Evolutionary conservation across 75 land plant species (phyloP), one percentile per base, ranked within the genome.

Genomic region (Pinus taeda): DNA sequence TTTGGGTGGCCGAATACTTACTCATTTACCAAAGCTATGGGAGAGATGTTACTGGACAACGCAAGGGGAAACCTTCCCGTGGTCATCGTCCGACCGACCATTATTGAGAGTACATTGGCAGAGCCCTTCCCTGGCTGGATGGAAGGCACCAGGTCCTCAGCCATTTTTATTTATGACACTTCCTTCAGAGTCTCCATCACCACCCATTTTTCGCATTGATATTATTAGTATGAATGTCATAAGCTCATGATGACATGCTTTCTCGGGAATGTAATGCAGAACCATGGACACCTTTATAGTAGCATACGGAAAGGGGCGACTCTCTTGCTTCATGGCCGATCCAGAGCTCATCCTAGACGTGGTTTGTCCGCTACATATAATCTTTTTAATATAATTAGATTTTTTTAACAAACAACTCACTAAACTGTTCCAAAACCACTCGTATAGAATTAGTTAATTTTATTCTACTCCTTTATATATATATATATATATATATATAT

Each of bases 101-200:
- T 90, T 1, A 83, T 88, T 24, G 90, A 87, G 62, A 85, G 91
- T 76, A 83, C 85, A 9, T 74, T 77, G 22, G 60, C 63, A 13
- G 90, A 90, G 12, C 93, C 93, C 13, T 83, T 90, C 29, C 88
- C 91, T 8, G 93, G 91, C 3, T 86, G 91, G 93, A 90, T 89
- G 60, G 88, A 90, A 82, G 85, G 88, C 7, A 78, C 64, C 53
- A 81, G 93, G 93, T 88, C 81, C 49, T 45, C 6, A 42, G 6
- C 6, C 6, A 33, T 33, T 33, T 33, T 33, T 33, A 1, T 1
- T 33, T 1, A 33, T 33, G 1, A 33, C 33, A 33, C n/a, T 33
- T 33, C 33, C 33, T 33, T 33, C 33, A 0, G 2, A 33, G 33
- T 33, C 33, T 33, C 1, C 1, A 33, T 1, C 33, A 33, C 33